These are phyloP conservation scores for Schrenkiella parvula DNA, from an alignment of 345 rosid genomes.

Conservation along the genomic window DNA sequence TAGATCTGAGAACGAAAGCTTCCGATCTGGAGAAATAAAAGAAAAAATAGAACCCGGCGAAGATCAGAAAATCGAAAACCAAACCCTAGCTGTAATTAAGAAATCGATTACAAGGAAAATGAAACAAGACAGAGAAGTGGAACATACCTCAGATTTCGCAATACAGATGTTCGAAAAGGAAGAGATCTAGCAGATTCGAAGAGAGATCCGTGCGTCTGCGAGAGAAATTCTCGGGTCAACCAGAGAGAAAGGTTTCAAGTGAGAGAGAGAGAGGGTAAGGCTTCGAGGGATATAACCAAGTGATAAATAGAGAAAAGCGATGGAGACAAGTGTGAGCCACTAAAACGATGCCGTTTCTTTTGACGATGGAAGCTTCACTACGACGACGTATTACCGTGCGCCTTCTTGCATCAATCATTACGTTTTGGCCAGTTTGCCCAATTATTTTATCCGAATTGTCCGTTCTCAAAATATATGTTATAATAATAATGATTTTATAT, in stretches of 20 bases:
- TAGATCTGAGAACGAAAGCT: conserved; percentile 23
- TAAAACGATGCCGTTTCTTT: not conserved
- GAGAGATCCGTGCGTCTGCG: conserved; percentile 21
- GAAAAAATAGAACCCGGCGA: not conserved
- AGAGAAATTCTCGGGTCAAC: conserved; percentile 24
- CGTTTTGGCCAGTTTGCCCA: not conserved
- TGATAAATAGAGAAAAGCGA: conserved; percentile 25
- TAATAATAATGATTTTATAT: not conserved
- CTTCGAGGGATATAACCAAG: not conserved
- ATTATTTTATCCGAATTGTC: conserved; percentile 23
- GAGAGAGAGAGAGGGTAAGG: not conserved
- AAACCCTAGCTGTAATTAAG: conserved; percentile 16
- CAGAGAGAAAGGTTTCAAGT: not conserved
- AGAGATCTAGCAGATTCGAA: conserved; percentile 27
- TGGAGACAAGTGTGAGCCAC: not conserved
- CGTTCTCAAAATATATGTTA: not conserved
- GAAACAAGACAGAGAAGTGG: not conserved
- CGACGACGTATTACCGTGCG: conserved; percentile 20
- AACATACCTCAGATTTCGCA: conserved; percentile 19
- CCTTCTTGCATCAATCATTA: conserved; percentile 19
- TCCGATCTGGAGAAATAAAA: conserved; percentile 7
- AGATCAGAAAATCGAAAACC: not conserved
- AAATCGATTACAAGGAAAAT: not conserved
- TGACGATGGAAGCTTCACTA: not conserved
- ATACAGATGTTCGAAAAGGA: conserved; percentile 16